Conservation (phyloP, 75 land plant species). For the Picea glauca region DNA sequence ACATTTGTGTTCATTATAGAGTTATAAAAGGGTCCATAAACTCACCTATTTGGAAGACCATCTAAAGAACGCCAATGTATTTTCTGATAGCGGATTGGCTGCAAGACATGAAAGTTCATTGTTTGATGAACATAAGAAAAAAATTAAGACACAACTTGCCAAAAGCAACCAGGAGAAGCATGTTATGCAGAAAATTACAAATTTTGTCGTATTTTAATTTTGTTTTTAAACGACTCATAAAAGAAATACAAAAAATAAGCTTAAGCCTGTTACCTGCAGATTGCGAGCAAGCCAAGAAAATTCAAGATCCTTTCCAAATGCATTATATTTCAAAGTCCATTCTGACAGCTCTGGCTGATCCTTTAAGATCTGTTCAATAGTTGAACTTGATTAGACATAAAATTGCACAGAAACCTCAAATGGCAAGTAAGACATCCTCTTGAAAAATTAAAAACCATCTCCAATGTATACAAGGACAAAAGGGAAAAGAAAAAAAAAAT, state of each 20-base stretch:
- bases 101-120: conserved; percentile 16
- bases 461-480: not conserved
- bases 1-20: not conserved
- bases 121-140: not conserved
- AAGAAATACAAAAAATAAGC: not conserved
- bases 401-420: no score
- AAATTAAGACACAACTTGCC: conserved; percentile 4
- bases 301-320: conserved; percentile 87
- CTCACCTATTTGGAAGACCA: conserved; percentile 92
- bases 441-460: not conserved
- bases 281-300: conserved; percentile 94
- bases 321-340: conserved; percentile 79
- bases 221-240: not conserved
- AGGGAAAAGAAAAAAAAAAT: not conserved
- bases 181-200: not conserved
- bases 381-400: no score
- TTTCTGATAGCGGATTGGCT: conserved; percentile 94
- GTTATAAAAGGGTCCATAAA: not conserved
- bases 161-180: not conserved
- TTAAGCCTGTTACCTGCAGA: conserved; percentile 55
- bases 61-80: conserved; percentile 96
- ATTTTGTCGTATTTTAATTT: not conserved
- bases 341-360: conserved; percentile 86
- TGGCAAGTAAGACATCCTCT: no score
- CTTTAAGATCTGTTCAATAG: conserved; percentile 47